Conservation (phyloP, 225 moss, liverwort and hornwort species). For the Anthoceros angustus region DNA sequence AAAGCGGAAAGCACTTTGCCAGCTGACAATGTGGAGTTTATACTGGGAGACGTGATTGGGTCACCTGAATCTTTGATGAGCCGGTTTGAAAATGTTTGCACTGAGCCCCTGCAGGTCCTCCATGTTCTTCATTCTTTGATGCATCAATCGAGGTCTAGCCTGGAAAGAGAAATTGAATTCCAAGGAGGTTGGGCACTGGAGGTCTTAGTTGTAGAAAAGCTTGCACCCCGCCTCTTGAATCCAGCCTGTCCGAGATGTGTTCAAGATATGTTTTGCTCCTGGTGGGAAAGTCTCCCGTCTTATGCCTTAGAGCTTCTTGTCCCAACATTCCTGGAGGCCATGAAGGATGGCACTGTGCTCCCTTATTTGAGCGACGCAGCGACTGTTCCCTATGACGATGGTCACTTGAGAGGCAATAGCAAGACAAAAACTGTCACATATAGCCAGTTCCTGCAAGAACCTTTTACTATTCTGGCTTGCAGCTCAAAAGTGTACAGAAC, state of each 20-base stretch:
- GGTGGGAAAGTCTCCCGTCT: constrained; percentile 64
- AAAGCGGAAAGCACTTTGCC: neutral
- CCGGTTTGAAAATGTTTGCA: neutral
- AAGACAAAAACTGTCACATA: constrained; percentile 23
- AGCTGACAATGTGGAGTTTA: neutral
- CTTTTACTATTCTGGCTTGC: constrained; percentile 64
- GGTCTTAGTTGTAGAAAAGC: constrained; percentile 54
- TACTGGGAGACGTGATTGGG: neutral
- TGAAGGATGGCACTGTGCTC: constrained; percentile 33
- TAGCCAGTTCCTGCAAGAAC: constrained; percentile 50
- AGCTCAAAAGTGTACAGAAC: constrained; percentile 55
- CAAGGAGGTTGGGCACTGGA: constrained; percentile 51
- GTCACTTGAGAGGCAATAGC: constrained; percentile 13
- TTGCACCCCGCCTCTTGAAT: constrained; percentile 60
- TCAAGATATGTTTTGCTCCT: constrained; percentile 73
- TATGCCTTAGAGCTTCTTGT: constrained; percentile 57
- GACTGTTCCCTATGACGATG: constrained; percentile 3
- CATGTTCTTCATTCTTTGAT: neutral
- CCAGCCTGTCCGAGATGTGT: constrained; percentile 51
- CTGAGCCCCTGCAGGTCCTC: neutral
- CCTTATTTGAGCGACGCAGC: constrained; percentile 8
- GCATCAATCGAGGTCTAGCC: constrained; percentile 1
- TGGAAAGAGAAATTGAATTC: constrained; percentile 28
- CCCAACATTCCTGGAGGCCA: constrained; percentile 52
- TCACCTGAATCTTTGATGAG: neutral